phyloP scores from a whole-genome alignment of 202 grass and related monocot genomes.

The Panicum hallii region DNA sequence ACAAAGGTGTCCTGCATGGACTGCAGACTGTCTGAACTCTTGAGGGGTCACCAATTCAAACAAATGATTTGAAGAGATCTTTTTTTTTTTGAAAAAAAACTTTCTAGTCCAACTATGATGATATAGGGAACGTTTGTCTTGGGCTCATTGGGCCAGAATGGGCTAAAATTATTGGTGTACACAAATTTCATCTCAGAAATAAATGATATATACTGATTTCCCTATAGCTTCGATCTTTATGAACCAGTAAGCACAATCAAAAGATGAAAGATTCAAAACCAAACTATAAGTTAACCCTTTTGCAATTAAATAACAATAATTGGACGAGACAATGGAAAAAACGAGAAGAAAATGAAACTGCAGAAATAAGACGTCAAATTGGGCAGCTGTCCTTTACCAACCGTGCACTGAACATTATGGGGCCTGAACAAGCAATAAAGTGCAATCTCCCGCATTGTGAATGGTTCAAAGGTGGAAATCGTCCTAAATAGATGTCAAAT shows the following conservation, averaged over 20 bases:
- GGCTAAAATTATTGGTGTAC: background rate
- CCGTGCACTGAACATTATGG: background rate
- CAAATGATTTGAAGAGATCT: background rate
- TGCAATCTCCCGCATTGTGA: background rate
- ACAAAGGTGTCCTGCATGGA: background rate
- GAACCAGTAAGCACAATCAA: background rate
- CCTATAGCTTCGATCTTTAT: background rate
- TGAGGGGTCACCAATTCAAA: background rate
- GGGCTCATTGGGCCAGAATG: background rate
- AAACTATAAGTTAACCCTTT: background rate
- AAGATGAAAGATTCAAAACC: background rate
- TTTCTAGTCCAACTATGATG: background rate
- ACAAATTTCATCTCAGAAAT: background rate
- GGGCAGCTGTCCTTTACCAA: background rate
- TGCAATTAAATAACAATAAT: background rate
- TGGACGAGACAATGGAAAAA: background rate
- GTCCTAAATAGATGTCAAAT: conserved; percentile 19
- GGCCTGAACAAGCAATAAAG: background rate
- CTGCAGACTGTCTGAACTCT: background rate
- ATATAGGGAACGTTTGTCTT: background rate
- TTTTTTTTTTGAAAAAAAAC: background rate
- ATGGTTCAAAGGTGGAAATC: background rate
- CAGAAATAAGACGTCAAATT: conserved; percentile 1
- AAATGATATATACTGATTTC: background rate
- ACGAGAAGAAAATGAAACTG: background rate